phyloP scores from a whole-genome alignment of 2,329 filamentous ascomycete genomes.

The Drechslerella coelobrocha region DNA sequence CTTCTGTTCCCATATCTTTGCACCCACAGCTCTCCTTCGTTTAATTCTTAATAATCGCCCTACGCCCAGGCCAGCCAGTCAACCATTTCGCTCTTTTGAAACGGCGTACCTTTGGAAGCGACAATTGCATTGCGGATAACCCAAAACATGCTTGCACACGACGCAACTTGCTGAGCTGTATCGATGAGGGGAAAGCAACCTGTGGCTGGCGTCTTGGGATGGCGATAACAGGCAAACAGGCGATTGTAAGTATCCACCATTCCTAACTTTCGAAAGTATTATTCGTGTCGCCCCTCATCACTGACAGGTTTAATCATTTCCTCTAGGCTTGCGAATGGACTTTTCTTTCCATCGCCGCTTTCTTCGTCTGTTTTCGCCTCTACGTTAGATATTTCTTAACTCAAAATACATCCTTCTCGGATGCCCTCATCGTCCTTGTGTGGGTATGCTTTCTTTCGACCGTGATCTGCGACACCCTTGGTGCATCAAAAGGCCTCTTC shows the following conservation, averaged over 20 bases:
- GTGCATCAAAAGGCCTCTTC: constrained; percentile 40
- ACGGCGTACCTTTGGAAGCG: too few species aligned
- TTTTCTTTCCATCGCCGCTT: constrained; percentile 33
- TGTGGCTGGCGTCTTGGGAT: constrained; percentile 31
- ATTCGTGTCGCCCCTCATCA: not conserved
- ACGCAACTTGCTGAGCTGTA: constrained; percentile 6
- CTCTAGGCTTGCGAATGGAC: constrained; percentile 46
- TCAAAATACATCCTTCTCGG: constrained; percentile 26
- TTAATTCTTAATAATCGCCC: too few species aligned
- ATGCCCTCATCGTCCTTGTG: constrained; percentile 24
- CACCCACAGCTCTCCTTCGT: too few species aligned
- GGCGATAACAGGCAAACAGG: constrained; percentile 46
- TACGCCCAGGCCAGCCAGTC: too few species aligned
- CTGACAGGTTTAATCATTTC: not conserved
- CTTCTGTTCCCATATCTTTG: not conserved
- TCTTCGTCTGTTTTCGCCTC: constrained; percentile 43
- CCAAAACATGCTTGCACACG: not conserved
- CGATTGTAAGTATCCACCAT: constrained; percentile 26
- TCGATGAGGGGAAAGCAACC: constrained; percentile 23
- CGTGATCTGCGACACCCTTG: constrained; percentile 37
- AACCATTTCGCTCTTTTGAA: too few species aligned
- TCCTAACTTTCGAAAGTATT: not conserved
- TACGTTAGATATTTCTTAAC: constrained; percentile 32
- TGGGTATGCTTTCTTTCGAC: constrained; percentile 35
- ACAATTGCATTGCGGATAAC: too few species aligned